A percentile compares a stretch with the other conserved stretches of the same genome.
Evolutionary conservation across 2,329 filamentous ascomycete species (phyloP).

Genomic region (Mycogone perniciosa): DNA sequence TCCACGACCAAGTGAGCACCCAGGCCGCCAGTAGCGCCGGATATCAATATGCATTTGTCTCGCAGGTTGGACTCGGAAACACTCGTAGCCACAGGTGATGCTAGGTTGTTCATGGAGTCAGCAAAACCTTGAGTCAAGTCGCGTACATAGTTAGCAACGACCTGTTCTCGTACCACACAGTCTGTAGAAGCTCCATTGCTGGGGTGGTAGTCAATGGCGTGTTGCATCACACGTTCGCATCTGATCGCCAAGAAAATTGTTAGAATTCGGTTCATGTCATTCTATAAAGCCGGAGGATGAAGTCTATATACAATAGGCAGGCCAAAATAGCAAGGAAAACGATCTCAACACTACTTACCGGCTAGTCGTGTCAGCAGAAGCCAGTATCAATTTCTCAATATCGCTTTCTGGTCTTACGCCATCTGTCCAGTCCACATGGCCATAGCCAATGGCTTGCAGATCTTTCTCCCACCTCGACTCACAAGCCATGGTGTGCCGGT

Average conservation of each 20-base stretch:
- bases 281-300: no score
- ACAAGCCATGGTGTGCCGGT: conserved; percentile 8
- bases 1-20: conserved; percentile 30
- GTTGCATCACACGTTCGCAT: background rate
- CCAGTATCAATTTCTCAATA: conserved; percentile 12
- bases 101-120: background rate
- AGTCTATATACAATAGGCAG: no score
- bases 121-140: background rate
- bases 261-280: background rate
- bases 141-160: background rate
- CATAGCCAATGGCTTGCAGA: conserved; percentile 14
- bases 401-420: conserved; percentile 12
- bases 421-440: conserved; percentile 17
- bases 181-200: background rate
- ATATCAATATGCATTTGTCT: conserved; percentile 26
- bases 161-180: background rate
- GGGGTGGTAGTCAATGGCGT: background rate
- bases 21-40: conserved; percentile 34
- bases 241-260: background rate
- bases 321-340: background rate
- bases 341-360: background rate
- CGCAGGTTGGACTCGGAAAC: background rate
- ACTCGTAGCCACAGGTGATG: background rate
- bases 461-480: conserved; percentile 13
- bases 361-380: background rate